Base-by-base conservation (phyloP, 1,139 yeast genomes). In the Debaryomyces fabryi region DNA sequence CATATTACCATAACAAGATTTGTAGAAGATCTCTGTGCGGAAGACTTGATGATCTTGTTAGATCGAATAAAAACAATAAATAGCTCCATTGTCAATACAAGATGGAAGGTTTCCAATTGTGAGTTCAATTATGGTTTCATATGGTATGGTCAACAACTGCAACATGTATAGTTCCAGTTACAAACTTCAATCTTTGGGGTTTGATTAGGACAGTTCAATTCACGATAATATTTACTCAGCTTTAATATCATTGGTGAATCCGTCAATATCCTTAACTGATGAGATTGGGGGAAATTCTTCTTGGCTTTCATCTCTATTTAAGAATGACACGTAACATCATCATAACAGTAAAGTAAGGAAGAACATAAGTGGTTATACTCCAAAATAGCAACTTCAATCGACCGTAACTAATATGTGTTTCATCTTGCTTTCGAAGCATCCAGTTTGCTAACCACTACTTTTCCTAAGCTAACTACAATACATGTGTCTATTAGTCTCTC, bases 281-380 rank as follows among this genome's bases (percentile, higher is more conserved):
- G 49, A 51, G 33, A 53, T 52, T 36, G 54, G 47, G 33, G 45
- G 49, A n/a, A 53, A 48, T 24, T 52, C 55, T 39, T 30, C 36
- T 23, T 13, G 50, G 52, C 34, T 52, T 47, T 24, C 49, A 53
- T 37, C 23, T n/a, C 29, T 34, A n/a, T n/a, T 25, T 20, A 44
- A 33, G 27, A 39, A 44, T 5, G 44, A 43, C n/a, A 49, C 16
- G 16, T 23, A 21, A 12, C 20, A 8, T 18, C 30, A n/a, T 24
- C 6, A 6, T 24, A 21, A 4, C 40, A n/a, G n/a, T n/a, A n/a
- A n/a, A n/a, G n/a, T n/a, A n/a, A n/a, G n/a, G n/a, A n/a, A n/a
- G n/a, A n/a, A n/a, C n/a, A n/a, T n/a, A n/a, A n/a, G n/a, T n/a
- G n/a, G 20, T 18, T 18, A 18, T 18, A 18, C 4, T 18, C 20